Base-by-base conservation (phyloP, 1,284 basidiomycete species). In the Schizopora paradoxa region DNA sequence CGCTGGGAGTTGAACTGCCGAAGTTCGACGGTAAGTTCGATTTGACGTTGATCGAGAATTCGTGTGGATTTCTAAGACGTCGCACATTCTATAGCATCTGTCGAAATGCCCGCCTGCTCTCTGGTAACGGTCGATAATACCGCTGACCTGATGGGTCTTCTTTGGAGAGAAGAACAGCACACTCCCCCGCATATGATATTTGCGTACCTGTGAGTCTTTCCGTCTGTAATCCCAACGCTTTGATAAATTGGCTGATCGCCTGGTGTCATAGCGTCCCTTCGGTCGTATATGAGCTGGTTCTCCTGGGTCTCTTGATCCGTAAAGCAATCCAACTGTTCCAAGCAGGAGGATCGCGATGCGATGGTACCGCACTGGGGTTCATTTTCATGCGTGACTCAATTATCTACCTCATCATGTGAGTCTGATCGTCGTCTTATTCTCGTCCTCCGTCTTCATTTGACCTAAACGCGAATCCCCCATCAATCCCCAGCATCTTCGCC, bases 71-170 rank as follows among this genome's bases (percentile, higher is more conserved):
- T 3, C 6, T 7, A 8, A 7, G 2, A 23, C 14, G 26, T 18
- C 7, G 5, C 13, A 22, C 10, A 18, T 13, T 26, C 16, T 33
- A 19, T 13, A 43, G 41, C 34, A 2, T 28, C 32, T 6, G 25
- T 43, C 22, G 29, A 43, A 22, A 43, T 43, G 41, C 29, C 41
- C 14, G 41, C 29, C 6, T 43, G 41, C 16, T 18, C 41, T 6
- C 29, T 43, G 18, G 31, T n/a, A n/a, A n/a, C 31, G 18, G 31
- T 32, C 11, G 40, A 21, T 4, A 18, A 28, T 19, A 28, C 4
- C 21, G n/a, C 16, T 10, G 28, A 33, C n/a, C 14, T 32, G 6
- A 43, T 43, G 29, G 4, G 25, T 14, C 18, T 43, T 13, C 41
- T 43, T 18, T 13, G 13, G 16, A n/a, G 22, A 13, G 41, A 28